Evolutionary conservation across 2,329 filamentous ascomycete species (phyloP), one percentile per base, ranked within the genome.

Genomic region (Colletotrichum cuscutae): DNA sequence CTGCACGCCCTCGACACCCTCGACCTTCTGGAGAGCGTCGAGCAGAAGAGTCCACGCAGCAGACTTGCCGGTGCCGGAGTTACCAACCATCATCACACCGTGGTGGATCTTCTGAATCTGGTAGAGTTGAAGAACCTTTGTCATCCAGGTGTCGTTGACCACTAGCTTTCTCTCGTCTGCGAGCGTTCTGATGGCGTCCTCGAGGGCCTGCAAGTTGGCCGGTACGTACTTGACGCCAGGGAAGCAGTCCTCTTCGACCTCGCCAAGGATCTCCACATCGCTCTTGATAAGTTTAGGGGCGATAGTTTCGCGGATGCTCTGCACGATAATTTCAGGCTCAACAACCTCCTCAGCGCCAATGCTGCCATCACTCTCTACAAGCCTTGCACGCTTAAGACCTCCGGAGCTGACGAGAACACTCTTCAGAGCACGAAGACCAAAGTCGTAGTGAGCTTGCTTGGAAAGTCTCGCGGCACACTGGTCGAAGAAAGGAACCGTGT

Each of bases 1-100:
- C 76, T 92, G 98, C 58, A 99, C 94, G 37, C 97, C 97, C 82
- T 99, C 97, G 7, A 97, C 89, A 28, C 93, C 92, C 81, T 99
- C 97, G 15, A 97, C 94, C 78, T 93, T 91, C 78, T 98, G 96
- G 71, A 99, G 85, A 19, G 97, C 97, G 78, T 97, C 94, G 24
- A 99, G 89, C 64, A 99, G 88, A 54, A 97, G 91, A 79, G 94
- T 95, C 97, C 97, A 99, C 5, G 97, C 94, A 1, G 94, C 92
- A 53, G 97, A 98, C 85, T 99, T 99, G 80, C 97, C 97, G 58
- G 96, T 93, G n/a, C 97, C 97, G 35, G 97, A 98, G 79, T 94
- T 95, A 75, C 97, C 97, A 11, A 99, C 97, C 97, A 99, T 98
- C 97, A 99, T 99, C 32, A 99, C 97, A 92, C 97, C 97, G 77